Percentiles rank a stretch among this genome's conserved stretches.
Conservation (phyloP, 805 yeast genomes). For the Torulaspora microellipsoides region DNA sequence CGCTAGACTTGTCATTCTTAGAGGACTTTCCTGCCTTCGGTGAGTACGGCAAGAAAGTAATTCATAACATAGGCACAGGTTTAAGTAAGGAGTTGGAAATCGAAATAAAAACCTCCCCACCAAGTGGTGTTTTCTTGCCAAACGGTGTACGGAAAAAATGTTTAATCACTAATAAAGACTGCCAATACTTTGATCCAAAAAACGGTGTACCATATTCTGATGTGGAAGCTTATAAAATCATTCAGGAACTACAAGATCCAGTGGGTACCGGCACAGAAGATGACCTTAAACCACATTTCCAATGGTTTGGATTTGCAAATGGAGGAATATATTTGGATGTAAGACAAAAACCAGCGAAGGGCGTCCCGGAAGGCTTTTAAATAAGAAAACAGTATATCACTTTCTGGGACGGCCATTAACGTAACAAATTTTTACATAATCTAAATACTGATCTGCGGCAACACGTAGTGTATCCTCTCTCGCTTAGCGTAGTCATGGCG, state of each 20-base stretch:
- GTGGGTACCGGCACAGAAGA: conserved; percentile 42
- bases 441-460: not conserved
- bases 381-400: not conserved
- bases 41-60: conserved; percentile 41
- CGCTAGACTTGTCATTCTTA: conserved; percentile 39
- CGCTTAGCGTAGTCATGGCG: conserved; percentile 5
- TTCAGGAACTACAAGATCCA: conserved; percentile 55
- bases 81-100: conserved; percentile 46
- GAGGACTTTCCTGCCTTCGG: conserved; percentile 55
- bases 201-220: conserved; percentile 83
- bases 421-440: not conserved
- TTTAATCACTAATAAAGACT: conserved; percentile 65
- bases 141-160: conserved; percentile 66
- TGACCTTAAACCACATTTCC: conserved; percentile 31
- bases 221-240: conserved; percentile 71
- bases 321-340: conserved; percentile 46
- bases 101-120: conserved; percentile 62
- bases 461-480: conserved; percentile 5
- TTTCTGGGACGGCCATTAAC: not conserved
- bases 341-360: conserved; percentile 59
- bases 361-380: conserved; percentile 81
- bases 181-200: conserved; percentile 77
- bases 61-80: conserved; percentile 42
- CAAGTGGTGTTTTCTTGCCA: conserved; percentile 66
- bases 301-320: conserved; percentile 47